Evolutionary conservation across 352 stramenopile species (phyloP).

Genomic region (Pythium utonaiense): DNA sequence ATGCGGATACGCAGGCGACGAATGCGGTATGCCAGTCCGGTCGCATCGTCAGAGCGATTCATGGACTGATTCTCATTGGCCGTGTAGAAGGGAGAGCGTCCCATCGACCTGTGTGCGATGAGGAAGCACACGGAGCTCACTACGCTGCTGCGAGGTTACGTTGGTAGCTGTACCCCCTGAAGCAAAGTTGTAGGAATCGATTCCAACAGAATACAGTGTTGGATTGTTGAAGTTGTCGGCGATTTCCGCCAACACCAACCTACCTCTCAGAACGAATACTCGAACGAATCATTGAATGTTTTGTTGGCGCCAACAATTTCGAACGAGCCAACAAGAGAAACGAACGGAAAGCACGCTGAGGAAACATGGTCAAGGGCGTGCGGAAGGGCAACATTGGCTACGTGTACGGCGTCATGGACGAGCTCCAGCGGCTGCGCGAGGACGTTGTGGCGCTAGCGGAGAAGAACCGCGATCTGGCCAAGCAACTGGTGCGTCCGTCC

Average conservation of each 20-base stretch:
- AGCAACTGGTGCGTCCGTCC: constrained; percentile 59
- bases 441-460: constrained; percentile 38
- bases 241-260: background rate
- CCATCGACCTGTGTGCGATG: constrained; percentile 18
- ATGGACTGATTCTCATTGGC: too few species aligned
- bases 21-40: constrained; percentile 14
- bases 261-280: constrained; percentile 20
- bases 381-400: constrained; percentile 37
- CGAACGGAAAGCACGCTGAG: background rate
- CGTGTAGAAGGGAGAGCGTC: constrained; percentile 2
- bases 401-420: constrained; percentile 59
- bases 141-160: constrained; percentile 14
- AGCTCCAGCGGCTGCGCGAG: constrained; percentile 51
- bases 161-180: background rate
- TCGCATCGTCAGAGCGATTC: too few species aligned
- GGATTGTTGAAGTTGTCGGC: constrained; percentile 18
- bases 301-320: constrained; percentile 1
- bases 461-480: constrained; percentile 63
- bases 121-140: constrained; percentile 18
- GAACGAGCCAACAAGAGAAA: background rate
- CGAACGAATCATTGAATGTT: background rate
- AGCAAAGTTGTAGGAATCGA: too few species aligned
- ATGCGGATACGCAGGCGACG: background rate
- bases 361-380: constrained; percentile 20
- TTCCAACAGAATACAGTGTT: constrained; percentile 1